Evolutionary conservation across 192 early-diverging fungal genomes (phyloP), one percentile per base, ranked within the genome.

Genomic region (Kappamyces sp.): DNA sequence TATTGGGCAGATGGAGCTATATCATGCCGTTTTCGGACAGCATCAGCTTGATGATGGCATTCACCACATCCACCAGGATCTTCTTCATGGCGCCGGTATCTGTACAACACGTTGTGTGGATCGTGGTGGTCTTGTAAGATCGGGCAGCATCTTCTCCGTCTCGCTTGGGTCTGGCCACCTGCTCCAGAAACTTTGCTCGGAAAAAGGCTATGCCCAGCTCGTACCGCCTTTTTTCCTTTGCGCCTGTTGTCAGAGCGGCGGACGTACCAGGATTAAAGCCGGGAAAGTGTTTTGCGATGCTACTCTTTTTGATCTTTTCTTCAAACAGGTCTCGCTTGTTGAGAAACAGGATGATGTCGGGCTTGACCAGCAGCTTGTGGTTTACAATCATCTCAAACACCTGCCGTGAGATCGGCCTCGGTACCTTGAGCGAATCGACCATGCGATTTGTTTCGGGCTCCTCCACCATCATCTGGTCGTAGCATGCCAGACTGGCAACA

Each of bases 291-390:
- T 66, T 57, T 15, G 33, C 44, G 5, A 78, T 63, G 3, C 61
- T 61, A 31, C 63, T 67, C 23, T 34, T 32, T 51, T 66, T 35
- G 8, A 77, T 36, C 57, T 79, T 79, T 44, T 66, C 52, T 50
- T 70, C 59, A 53, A 78, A 69, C 40, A 79, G 49, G 58, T 79
- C 77, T 37, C 62, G 58, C 60, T 79, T 79, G 67, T 79, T 79
- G 51, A 79, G 40, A 40, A 79, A 75, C 13, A 79, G 53, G 9
- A 78, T 68, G 40, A 75, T 63, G 31, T 35, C 33, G 58, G 65
- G 40, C 8, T 52, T 66, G 31, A 47, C 50, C 47, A 79, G 53
- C 50, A 71, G 49, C 50, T 55, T 60, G 47, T 74, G 49, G 52
- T 79, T 77, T 37, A 61, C 40, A n/a, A 79, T 60, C 2, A 12